A percentile compares a stretch with the other conserved stretches of the same genome.
These are phyloP conservation scores for Euphorbia schlechtendalii DNA, from an alignment of 441 rosid species.

Conservation along the genomic window DNA sequence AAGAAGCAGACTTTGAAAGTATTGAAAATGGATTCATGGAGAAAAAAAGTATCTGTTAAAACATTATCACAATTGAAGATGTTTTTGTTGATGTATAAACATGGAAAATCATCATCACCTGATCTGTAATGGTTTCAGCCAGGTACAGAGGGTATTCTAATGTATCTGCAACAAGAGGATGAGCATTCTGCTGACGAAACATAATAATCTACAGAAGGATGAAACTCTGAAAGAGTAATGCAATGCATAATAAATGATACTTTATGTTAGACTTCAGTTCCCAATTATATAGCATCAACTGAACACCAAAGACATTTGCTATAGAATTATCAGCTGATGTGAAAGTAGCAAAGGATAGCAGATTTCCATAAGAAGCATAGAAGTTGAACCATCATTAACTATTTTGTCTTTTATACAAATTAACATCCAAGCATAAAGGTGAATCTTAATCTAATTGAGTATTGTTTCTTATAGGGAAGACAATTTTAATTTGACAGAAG, in stretches of 20 bases:
- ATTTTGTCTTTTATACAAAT: too few relatives aligned
- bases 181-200: constrained; percentile 89
- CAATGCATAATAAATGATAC: constrained; percentile 7
- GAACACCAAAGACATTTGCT: too few relatives aligned
- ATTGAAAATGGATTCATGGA: neutral
- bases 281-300: too few relatives aligned
- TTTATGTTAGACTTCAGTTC: too few relatives aligned
- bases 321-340: too few relatives aligned
- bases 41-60: neutral
- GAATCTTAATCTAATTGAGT: too few relatives aligned
- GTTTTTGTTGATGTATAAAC: constrained; percentile 5
- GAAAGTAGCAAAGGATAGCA: too few relatives aligned
- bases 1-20: constrained; percentile 4
- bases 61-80: constrained; percentile 5
- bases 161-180: constrained; percentile 84
- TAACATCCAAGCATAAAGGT: too few relatives aligned
- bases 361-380: too few relatives aligned
- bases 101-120: constrained; percentile 37
- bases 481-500: too few relatives aligned
- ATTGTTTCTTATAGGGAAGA: too few relatives aligned
- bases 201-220: constrained; percentile 55
- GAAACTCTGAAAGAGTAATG: constrained; percentile 10
- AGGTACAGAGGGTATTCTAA: constrained; percentile 67
- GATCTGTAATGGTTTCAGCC: constrained; percentile 94
- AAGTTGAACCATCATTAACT: too few relatives aligned